phyloP scores from a whole-genome alignment of 495 filamentous ascomycete genomes.

The Aspergillus incahuasiensis region DNA sequence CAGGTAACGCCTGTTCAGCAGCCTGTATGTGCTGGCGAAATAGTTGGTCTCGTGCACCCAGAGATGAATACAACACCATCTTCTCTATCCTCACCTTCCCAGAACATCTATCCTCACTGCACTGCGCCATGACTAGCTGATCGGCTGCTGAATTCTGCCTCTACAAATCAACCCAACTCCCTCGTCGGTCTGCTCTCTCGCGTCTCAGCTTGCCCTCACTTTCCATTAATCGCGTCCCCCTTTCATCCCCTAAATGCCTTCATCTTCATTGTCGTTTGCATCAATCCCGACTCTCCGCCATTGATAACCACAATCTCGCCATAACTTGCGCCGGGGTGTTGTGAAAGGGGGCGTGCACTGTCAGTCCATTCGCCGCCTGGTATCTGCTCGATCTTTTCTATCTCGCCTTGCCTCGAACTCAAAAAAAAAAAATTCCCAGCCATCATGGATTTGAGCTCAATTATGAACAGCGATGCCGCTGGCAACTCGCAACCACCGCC shows the following conservation, averaged over 20 bases:
- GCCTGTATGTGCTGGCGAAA: background rate
- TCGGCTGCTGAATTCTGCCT: background rate
- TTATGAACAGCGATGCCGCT: slow-evolving; percentile 48
- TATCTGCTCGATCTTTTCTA: background rate
- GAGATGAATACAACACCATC: background rate
- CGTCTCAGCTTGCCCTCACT: slow-evolving; percentile 1
- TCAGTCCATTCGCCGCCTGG: background rate
- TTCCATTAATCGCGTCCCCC: slow-evolving; percentile 5
- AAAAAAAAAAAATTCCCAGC: slow-evolving; percentile 7
- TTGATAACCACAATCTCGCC: slow-evolving; percentile 7
- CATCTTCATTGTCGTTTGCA: background rate
- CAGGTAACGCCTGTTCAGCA: background rate
- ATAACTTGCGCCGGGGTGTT: slow-evolving; percentile 5
- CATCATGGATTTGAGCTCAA: slow-evolving; percentile 52
- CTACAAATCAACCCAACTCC: background rate
- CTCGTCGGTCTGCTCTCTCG: slow-evolving; percentile 2
- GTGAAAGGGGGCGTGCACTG: slow-evolving; percentile 13
- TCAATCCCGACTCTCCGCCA: slow-evolving; percentile 2
- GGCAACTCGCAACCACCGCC: slow-evolving; percentile 30
- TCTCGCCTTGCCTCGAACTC: background rate
- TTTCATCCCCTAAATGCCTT: slow-evolving; percentile 14
- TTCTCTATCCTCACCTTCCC: background rate
- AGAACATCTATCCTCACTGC: background rate
- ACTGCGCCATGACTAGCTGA: background rate
- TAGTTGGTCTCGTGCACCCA: background rate